Percentiles rank a stretch among this genome's conserved stretches.
These are phyloP conservation scores for Blastomyces percursus DNA, from an alignment of 2,329 filamentous ascomycete genomes.

Conservation along the genomic window DNA sequence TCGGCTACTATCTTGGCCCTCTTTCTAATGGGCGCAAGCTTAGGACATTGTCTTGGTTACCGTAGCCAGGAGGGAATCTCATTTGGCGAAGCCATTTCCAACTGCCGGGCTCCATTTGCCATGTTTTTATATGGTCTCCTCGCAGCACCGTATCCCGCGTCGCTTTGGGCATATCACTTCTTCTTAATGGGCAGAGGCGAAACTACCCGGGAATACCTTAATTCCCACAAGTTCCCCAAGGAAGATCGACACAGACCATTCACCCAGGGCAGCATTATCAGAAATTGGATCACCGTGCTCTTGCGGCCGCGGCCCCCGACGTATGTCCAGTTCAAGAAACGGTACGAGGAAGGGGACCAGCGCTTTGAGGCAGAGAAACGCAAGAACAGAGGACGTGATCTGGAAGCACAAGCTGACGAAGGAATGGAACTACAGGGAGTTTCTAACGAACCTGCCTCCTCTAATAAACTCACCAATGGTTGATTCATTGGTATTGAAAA, in stretches of 20 bases:
- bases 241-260: conserved; percentile 87
- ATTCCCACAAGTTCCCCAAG: conserved; percentile 89
- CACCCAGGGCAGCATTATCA: conserved; percentile 61
- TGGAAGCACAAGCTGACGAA: conserved; percentile 41
- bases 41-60: conserved; percentile 74
- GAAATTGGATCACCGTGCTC: conserved; percentile 73
- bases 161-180: conserved; percentile 77
- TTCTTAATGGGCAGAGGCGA: conserved; percentile 86
- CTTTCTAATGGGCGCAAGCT: conserved; percentile 63
- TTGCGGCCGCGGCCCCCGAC: conserved; percentile 75
- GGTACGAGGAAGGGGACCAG: conserved; percentile 71
- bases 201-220: conserved; percentile 91
- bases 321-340: conserved; percentile 75
- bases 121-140: conserved; percentile 76
- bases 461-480: not conserved
- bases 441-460: conserved; percentile 2
- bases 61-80: conserved; percentile 50
- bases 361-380: conserved; percentile 56
- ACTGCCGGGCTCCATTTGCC: conserved; percentile 71
- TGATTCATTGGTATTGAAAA: conserved; percentile 3
- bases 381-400: conserved; percentile 40
- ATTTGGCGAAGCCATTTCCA: conserved; percentile 57
- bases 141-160: conserved; percentile 66
- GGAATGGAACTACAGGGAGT: conserved; percentile 65
- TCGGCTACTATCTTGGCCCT: conserved; percentile 64